These are phyloP conservation scores for Saccharomycopsis sp. DNA, from an alignment of 805 yeast species.

Conservation along the genomic window DNA sequence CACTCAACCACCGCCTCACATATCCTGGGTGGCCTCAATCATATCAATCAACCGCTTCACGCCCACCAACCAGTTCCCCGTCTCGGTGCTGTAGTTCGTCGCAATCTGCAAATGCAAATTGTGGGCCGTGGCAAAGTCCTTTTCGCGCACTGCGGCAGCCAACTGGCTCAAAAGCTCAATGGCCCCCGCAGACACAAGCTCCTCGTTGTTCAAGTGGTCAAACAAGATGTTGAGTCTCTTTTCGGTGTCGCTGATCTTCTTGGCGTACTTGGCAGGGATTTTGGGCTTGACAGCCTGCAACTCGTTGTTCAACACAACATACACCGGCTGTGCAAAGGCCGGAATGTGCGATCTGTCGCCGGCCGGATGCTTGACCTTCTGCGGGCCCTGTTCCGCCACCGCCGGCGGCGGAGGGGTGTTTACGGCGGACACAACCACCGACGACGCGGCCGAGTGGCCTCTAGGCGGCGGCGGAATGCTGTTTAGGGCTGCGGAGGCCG, in stretches of 20 bases:
- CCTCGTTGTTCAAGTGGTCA: slow-evolving; percentile 71
- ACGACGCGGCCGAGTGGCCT: slow-evolving; percentile 12
- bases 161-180: slow-evolving; percentile 47
- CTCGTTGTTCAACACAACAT: slow-evolving; percentile 45
- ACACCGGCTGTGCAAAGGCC: slow-evolving; percentile 49
- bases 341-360: slow-evolving; percentile 71
- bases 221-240: slow-evolving; percentile 71
- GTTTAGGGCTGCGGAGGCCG: slow-evolving; percentile 18
- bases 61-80: slow-evolving; percentile 91
- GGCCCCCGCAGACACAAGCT: slow-evolving; percentile 52
- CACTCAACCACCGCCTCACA: no score
- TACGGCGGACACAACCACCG: slow-evolving; percentile 21
- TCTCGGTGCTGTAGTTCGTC: slow-evolving; percentile 58
- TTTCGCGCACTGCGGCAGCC: slow-evolving; percentile 41
- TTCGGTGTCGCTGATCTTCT: slow-evolving; percentile 74
- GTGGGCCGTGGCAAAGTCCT: slow-evolving; percentile 56
- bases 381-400: slow-evolving; percentile 20
- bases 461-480: slow-evolving; percentile 26
- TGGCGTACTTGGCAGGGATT: slow-evolving; percentile 65
- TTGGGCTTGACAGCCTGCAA: slow-evolving; percentile 59
- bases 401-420: slow-evolving; percentile 24
- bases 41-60: slow-evolving; percentile 81
- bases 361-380: slow-evolving; percentile 36
- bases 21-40: slow-evolving; percentile 39
- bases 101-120: slow-evolving; percentile 51